Evolutionary conservation across 2,329 filamentous ascomycete species (phyloP).

Genomic region (Tolypocladium ophioglossoides): DNA sequence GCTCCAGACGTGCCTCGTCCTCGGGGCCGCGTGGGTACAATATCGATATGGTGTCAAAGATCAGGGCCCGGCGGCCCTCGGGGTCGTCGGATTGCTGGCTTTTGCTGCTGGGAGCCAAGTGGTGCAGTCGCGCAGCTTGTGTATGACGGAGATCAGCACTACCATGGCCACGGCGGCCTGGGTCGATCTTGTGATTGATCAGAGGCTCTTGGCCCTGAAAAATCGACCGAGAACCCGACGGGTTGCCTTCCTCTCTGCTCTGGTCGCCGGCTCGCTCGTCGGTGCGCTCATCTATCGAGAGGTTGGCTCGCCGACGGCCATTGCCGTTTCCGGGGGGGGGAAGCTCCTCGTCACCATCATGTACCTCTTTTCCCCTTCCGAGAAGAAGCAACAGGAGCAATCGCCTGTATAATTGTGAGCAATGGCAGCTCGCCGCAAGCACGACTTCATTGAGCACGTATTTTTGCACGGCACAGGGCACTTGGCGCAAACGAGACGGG

Average conservation of each 20-base stretch:
- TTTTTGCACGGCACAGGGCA: neutral
- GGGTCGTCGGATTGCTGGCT: constrained; percentile 39
- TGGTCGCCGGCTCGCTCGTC: constrained; percentile 37
- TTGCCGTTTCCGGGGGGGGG: constrained; percentile 14
- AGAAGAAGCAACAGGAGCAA: constrained; percentile 4
- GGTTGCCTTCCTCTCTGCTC: constrained; percentile 34
- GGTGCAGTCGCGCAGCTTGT: constrained; percentile 41
- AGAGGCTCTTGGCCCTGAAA: constrained; percentile 29
- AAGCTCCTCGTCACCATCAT: constrained; percentile 12
- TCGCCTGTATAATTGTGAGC: neutral
- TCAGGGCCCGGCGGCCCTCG: constrained; percentile 27
- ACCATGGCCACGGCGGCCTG: constrained; percentile 56
- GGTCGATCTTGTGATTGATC: constrained; percentile 49
- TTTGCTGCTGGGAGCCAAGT: constrained; percentile 49
- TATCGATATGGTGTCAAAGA: constrained; percentile 24
- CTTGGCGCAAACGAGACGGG: neutral
- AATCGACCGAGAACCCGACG: constrained; percentile 42
- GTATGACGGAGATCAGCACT: constrained; percentile 51
- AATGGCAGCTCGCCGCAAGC: neutral
- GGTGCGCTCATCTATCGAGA: constrained; percentile 36
- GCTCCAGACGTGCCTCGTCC: constrained; percentile 43
- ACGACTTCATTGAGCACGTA: neutral
- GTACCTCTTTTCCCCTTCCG: constrained; percentile 9
- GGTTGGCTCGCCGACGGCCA: constrained; percentile 11
- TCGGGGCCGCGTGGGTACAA: constrained; percentile 39